Conservation (phyloP, 306 rosid genomes). For the Biancaea sappan region DNA sequence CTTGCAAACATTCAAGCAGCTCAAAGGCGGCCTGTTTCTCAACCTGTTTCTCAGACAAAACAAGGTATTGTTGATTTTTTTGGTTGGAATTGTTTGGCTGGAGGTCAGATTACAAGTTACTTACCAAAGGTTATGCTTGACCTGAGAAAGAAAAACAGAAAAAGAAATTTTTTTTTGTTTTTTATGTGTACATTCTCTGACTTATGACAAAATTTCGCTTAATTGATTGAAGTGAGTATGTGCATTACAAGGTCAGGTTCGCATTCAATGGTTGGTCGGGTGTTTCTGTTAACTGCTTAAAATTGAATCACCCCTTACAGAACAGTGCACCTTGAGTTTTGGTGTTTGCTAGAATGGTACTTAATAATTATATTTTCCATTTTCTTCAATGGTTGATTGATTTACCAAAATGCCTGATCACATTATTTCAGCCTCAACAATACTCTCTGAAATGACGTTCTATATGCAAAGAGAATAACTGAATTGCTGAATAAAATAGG, state of each 20-base stretch:
- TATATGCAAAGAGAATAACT: background rate
- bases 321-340: slow-evolving; percentile 29
- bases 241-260: slow-evolving; percentile 32
- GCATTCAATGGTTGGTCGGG: slow-evolving; percentile 21
- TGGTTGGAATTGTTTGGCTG: slow-evolving; percentile 20
- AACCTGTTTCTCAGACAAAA: slow-evolving; percentile 64
- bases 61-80: slow-evolving; percentile 55
- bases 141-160: background rate
- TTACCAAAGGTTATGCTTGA: background rate
- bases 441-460: background rate
- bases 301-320: background rate
- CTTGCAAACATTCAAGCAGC: slow-evolving; percentile 93
- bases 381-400: background rate
- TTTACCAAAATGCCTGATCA: background rate
- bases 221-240: background rate
- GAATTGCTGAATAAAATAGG: background rate
- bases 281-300: background rate
- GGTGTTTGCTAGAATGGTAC: slow-evolving; percentile 20
- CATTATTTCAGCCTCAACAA: background rate
- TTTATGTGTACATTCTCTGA: slow-evolving; percentile 12
- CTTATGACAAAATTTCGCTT: background rate
- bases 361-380: background rate
- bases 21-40: slow-evolving; percentile 87
- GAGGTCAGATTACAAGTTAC: slow-evolving; percentile 25
- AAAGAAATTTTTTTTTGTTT: no score